Conservation (phyloP, 2,329 filamentous ascomycete species). For the Didymella pinodella region DNA sequence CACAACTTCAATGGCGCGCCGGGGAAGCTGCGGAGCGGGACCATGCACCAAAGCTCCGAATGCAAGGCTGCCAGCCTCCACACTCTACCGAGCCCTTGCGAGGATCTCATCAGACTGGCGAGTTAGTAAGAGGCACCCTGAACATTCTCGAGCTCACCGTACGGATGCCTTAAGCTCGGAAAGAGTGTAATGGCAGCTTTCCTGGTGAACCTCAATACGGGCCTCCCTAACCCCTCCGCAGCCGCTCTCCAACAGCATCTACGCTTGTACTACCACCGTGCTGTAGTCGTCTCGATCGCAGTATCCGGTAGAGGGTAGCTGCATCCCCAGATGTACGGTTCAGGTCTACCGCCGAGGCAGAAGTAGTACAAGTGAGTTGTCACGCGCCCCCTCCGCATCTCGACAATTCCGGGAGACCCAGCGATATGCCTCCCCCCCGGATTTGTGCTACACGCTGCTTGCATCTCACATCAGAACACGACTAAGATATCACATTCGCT, state of each 20-base stretch:
- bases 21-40: slow-evolving; percentile 13
- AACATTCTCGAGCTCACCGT: not conserved
- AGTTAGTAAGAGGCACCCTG: not conserved
- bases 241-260: not conserved
- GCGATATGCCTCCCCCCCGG: slow-evolving; percentile 11
- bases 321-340: not conserved
- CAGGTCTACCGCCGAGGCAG: slow-evolving; percentile 8
- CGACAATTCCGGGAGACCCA: slow-evolving; percentile 5
- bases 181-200: not conserved
- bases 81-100: not conserved
- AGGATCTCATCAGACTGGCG: not conserved
- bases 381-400: slow-evolving; percentile 18
- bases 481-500: not conserved
- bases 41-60: slow-evolving; percentile 1
- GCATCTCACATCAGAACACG: slow-evolving; percentile 16
- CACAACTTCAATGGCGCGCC: slow-evolving; percentile 1
- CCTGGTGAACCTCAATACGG: not conserved
- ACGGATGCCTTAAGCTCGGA: not conserved
- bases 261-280: slow-evolving; percentile 6
- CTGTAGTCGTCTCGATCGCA: not conserved
- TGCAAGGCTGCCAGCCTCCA: slow-evolving; percentile 6
- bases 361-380: slow-evolving; percentile 9
- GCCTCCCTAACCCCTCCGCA: not conserved
- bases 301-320: slow-evolving; percentile 2
- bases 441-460: slow-evolving; percentile 18